Evolutionary conservation across 768 basidiomycete genomes (phyloP).

Genomic region (Rhodotorula sphaerocarpa): DNA sequence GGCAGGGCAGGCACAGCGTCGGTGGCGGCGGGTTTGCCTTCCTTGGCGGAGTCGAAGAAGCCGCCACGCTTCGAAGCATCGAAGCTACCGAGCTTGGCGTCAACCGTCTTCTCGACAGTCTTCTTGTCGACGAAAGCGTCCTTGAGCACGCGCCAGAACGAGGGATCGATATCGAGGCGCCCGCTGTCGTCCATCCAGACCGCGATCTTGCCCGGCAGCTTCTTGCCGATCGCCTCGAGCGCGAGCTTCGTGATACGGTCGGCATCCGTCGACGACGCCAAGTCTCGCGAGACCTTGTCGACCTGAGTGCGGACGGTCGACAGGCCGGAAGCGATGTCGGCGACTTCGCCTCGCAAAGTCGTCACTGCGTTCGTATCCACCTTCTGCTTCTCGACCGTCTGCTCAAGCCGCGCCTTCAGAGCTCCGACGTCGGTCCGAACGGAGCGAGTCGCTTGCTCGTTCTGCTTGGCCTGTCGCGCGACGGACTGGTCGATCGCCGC

Average conservation of each 20-base stretch:
- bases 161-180: conserved; percentile 43
- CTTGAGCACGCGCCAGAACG: conserved; percentile 47
- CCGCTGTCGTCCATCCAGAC: conserved; percentile 40
- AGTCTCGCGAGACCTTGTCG: conserved; percentile 39
- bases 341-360: neutral
- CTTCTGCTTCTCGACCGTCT: conserved; percentile 1
- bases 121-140: conserved; percentile 42
- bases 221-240: conserved; percentile 42
- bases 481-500: neutral
- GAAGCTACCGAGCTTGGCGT: conserved; percentile 6
- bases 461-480: neutral
- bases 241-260: conserved; percentile 39
- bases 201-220: conserved; percentile 45
- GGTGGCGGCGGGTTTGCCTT: neutral
- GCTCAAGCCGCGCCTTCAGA: conserved; percentile 41
- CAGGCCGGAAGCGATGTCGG: neutral
- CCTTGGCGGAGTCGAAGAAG: conserved; percentile 14
- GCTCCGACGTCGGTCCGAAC: conserved; percentile 28
- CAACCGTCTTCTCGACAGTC: conserved; percentile 32
- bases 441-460: neutral
- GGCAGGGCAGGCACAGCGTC: conserved; percentile 5
- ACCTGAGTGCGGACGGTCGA: conserved; percentile 36
- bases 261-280: conserved; percentile 39
- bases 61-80: conserved; percentile 14
- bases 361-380: neutral